phyloP scores from a whole-genome alignment of 257 asterid species.

The Euphrasia confusa region DNA sequence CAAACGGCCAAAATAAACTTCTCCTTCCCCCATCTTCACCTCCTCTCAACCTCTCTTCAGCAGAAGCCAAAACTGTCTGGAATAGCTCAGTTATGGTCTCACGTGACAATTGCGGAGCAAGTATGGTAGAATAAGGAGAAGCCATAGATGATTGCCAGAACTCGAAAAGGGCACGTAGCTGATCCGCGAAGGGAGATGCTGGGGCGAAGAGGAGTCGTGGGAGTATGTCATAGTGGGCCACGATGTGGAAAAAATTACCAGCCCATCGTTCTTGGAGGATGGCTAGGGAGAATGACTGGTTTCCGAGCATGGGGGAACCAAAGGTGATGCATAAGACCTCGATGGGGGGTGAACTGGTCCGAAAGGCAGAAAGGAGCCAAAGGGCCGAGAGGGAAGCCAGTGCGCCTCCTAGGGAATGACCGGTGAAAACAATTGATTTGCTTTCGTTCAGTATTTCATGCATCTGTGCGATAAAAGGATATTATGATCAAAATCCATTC shows the following conservation, averaged over 20 bases:
- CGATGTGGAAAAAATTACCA: conserved; percentile 74
- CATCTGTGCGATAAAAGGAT: conserved; percentile 44
- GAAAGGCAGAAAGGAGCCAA: conserved; percentile 56
- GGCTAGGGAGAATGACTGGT: conserved; percentile 50
- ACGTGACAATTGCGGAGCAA: conserved; percentile 26
- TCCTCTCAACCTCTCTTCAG: conserved; percentile 31
- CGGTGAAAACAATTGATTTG: conserved; percentile 67
- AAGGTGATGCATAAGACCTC: conserved; percentile 63
- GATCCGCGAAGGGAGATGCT: conserved; percentile 32
- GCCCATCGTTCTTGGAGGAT: conserved; percentile 76
- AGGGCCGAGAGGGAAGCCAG: conserved; percentile 73
- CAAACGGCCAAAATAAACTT: conserved; percentile 59
- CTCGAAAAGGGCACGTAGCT: conserved; percentile 36
- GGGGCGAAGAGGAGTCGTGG: conserved; percentile 74
- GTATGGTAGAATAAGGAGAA: conserved; percentile 28
- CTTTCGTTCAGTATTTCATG: conserved; percentile 41
- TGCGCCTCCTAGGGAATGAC: conserved; percentile 79
- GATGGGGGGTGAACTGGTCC: conserved; percentile 34
- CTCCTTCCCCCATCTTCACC: conserved; percentile 21
- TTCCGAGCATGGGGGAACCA: conserved; percentile 84
- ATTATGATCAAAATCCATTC: neutral
- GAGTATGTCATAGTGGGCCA: conserved; percentile 61
- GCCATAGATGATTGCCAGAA: conserved; percentile 49
- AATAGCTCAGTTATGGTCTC: conserved; percentile 34
- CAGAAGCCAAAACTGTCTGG: conserved; percentile 34